A percentile compares a stretch with the other conserved stretches of the same genome.
Conservation (phyloP, 352 stramenopile species). For the Globisporangium takayamanum region DNA sequence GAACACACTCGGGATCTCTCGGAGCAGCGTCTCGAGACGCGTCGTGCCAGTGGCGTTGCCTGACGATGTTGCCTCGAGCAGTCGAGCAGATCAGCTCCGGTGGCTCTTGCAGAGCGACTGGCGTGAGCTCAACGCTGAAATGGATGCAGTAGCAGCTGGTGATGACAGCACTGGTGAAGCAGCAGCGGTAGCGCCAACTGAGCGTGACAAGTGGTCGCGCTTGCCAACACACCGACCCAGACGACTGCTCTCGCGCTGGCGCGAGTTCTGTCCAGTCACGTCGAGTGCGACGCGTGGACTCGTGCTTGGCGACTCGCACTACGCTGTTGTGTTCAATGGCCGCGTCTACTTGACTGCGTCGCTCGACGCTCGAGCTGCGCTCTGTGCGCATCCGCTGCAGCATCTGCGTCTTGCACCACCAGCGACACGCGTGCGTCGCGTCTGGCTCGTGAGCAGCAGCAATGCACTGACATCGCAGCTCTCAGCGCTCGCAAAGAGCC, state of each 20-base stretch:
- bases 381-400: constrained; percentile 39
- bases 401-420: constrained; percentile 31
- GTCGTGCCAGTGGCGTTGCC: constrained; percentile 28
- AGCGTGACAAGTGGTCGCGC: neutral
- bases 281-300: constrained; percentile 21
- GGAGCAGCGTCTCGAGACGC: constrained; percentile 30
- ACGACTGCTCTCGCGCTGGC: constrained; percentile 43
- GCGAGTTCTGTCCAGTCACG: constrained; percentile 54
- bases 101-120: constrained; percentile 65
- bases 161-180: neutral
- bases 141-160: neutral
- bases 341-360: constrained; percentile 54
- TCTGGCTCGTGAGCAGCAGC: constrained; percentile 39
- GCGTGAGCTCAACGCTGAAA: constrained; percentile 14
- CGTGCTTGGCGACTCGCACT: constrained; percentile 30
- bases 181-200: neutral
- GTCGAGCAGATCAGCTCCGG: constrained; percentile 40
- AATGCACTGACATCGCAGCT: neutral
- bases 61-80: constrained; percentile 25
- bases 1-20: constrained; percentile 37
- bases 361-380: constrained; percentile 20
- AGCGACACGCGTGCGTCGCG: constrained; percentile 10
- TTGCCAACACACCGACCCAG: constrained; percentile 3
- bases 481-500: neutral
- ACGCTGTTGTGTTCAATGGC: constrained; percentile 33